Conservation (phyloP, 2,329 filamentous ascomycete species). For the Colletotrichum sp. region DNA sequence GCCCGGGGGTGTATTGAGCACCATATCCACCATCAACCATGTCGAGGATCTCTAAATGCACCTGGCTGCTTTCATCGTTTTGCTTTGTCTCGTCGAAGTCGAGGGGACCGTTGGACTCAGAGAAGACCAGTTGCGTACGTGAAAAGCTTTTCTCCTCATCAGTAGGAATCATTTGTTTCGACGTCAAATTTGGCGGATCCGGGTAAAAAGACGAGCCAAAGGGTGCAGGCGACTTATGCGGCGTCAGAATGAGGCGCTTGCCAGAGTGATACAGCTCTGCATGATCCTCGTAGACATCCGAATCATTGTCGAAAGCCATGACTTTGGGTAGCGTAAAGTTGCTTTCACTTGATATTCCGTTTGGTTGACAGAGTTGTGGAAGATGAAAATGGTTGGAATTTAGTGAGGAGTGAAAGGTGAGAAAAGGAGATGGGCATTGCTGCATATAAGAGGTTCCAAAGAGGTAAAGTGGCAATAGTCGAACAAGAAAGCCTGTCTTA, state of each 20-base stretch:
- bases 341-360: too few relatives aligned
- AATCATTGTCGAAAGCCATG: too few relatives aligned
- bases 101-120: not conserved
- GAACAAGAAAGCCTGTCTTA: too few relatives aligned
- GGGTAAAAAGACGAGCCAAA: not conserved
- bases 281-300: too few relatives aligned
- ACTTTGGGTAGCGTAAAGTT: fast-evolving
- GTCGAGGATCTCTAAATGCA: not conserved
- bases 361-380: too few relatives aligned
- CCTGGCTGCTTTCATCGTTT: not conserved
- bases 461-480: too few relatives aligned
- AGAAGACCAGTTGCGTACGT: not conserved
- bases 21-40: not conserved
- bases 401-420: too few relatives aligned
- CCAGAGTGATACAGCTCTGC: not conserved
- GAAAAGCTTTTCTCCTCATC: not conserved
- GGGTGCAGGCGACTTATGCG: not conserved
- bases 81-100: not conserved
- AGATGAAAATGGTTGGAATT: too few relatives aligned
- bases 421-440: too few relatives aligned
- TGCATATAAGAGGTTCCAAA: too few relatives aligned
- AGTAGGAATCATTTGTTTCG: not conserved
- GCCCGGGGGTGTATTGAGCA: not conserved
- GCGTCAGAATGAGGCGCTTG: not conserved
- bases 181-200: not conserved